Evolutionary conservation across 441 rosid genomes (phyloP), one percentile per base, ranked within the genome.

Genomic region (Gossypium gossypioides): DNA sequence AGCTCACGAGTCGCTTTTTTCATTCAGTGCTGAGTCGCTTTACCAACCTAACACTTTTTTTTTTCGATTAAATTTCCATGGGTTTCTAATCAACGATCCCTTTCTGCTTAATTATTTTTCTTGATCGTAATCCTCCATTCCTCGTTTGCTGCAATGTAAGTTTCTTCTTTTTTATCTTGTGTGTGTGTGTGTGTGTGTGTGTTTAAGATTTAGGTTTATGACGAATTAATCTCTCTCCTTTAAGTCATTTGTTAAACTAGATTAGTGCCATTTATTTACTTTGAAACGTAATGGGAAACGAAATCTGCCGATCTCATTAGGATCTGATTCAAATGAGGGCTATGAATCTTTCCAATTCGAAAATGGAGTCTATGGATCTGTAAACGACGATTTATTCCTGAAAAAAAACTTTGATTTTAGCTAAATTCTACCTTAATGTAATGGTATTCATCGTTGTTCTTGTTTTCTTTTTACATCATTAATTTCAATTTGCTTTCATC

Each of bases 11-110:
- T 77, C 50, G 75, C 80, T 71, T 80, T 77, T 68, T 46, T 54
- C 2, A 70, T 46, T 69, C 25, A 71, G 77, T 74, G 79, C 19
- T 8, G 79, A 18, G 77, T 82, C 80, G 50, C 54, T 79, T 46
- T 54, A 68, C 81, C 79, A 54, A 58, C 74, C 56, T 18, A 65
- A 65, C 19, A 3, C 51, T n/a, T 22, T 7, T 71, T 70, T 62
- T 63, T 18, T 4, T 15, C 21, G 2, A 9, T 46, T 46, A 15
- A 58, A 5, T 59, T 59, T 59, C 58, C 32, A 24, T 59, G 15
- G 40, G 24, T 72, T 69, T 16, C 62, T 10, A 27, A 37, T 68
- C 46, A 7, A 25, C 62, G 68, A 18, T 63, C 57, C 62, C 24
- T 80, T 60, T 60, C 24, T 63, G 55, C 34, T 57, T 1, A 18